Evolutionary conservation across 2,329 filamentous ascomycete species (phyloP), one percentile per base, ranked within the genome.

Genomic region (Fusarium abutilonis): DNA sequence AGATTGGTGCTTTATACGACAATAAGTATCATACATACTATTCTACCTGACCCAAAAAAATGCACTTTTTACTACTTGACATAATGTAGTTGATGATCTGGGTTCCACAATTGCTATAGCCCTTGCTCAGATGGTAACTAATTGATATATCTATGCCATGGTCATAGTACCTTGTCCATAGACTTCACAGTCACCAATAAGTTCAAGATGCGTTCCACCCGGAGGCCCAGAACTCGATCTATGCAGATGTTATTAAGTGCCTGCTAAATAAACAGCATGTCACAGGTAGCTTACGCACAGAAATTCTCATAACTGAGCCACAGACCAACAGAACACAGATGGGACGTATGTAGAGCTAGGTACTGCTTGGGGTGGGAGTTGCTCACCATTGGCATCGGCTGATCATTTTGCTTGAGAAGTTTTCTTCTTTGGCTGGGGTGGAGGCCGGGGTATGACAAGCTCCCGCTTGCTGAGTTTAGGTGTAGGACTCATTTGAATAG

Each of bases 381-480:
- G 9, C 15, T 17, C 10, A 7, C 19, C 35, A 15, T 36, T 19
- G 15, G 15, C 9, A 5, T 19, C 15, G 10, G 9, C 4, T 6
- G 9, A 19, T 19, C 17, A 2, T 4, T 36, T 36, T 10, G 15
- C 19, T 19, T 11, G 15, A 15, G n/a, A 17, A 10, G 6, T 15
- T 10, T 19, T 19, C 9, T 36, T 6, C 9, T 10, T 17, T 19
- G 15, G 47, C 29, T n/a, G 14, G 7, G n/a, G 32, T 9, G 46
- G 54, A 5, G 53, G 54, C 4, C 28, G 53, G 1, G 54, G 42
- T n/a, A 56, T 5, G 7, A 54, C 14, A 2, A 42, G 26, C 10
- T 15, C n/a, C 5, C 36, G 31, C 8, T 3, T 40, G 8, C n/a
- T 31, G 2, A 9, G 9, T 15, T 6, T 5, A 8, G 32, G 35